phyloP scores from a whole-genome alignment of 2,329 filamentous ascomycete genomes.

The Purpureocillium takamizusanense region DNA sequence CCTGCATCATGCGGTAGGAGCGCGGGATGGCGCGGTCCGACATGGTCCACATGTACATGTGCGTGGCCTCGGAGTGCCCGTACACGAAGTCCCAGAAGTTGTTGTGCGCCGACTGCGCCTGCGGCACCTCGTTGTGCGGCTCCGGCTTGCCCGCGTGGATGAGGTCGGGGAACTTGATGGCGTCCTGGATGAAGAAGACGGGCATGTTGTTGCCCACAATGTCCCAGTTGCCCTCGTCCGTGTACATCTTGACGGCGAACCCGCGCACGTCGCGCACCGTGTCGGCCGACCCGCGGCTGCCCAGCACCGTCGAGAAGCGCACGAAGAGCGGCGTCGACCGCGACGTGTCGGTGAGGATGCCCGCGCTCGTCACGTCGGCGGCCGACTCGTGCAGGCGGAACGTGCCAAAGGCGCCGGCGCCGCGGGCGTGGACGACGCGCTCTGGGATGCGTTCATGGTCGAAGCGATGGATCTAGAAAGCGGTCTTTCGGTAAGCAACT shows the following conservation, averaged over 20 bases:
- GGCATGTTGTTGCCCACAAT: too few species aligned
- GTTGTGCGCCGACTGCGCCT: slow-evolving; percentile 63
- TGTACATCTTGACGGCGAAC: slow-evolving; percentile 62
- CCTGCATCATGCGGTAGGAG: slow-evolving; percentile 78
- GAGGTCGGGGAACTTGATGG: slow-evolving; percentile 64
- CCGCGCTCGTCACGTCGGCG: slow-evolving; percentile 58
- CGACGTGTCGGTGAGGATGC: slow-evolving; percentile 44
- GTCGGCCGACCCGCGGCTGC: slow-evolving; percentile 67
- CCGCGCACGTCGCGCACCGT: slow-evolving; percentile 77
- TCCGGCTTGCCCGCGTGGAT: slow-evolving; percentile 46
- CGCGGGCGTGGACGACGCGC: slow-evolving; percentile 61
- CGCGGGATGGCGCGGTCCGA: slow-evolving; percentile 65
- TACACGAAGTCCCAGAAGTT: slow-evolving; percentile 71
- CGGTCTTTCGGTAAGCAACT: too few species aligned
- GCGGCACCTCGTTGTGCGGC: slow-evolving; percentile 46
- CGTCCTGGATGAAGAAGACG: slow-evolving; percentile 49
- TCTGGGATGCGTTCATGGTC: slow-evolving; percentile 51
- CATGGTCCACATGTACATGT: slow-evolving; percentile 77
- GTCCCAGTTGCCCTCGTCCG: slow-evolving; percentile 25
- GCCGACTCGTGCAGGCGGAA: slow-evolving; percentile 60
- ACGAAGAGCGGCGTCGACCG: slow-evolving; percentile 36
- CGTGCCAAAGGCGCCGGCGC: slow-evolving; percentile 60
- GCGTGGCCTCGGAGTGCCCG: slow-evolving; percentile 56
- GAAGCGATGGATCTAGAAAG: slow-evolving; percentile 57
- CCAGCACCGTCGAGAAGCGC: slow-evolving; percentile 71